These are phyloP conservation scores for Scleroderma citrinum DNA, from an alignment of 768 basidiomycete genomes.

Conservation along the genomic window DNA sequence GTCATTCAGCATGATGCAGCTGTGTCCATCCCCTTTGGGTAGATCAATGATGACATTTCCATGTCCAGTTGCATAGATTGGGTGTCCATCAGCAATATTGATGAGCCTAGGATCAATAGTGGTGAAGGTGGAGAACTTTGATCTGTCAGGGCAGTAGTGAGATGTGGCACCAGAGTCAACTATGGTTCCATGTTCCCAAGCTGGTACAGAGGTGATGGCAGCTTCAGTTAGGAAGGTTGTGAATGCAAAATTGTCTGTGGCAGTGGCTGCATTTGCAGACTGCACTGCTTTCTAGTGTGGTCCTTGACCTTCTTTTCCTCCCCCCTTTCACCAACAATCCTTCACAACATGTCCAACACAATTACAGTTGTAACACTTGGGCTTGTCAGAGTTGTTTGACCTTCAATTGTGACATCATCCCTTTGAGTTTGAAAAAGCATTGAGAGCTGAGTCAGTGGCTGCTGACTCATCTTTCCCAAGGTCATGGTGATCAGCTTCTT, in stretches of 20 bases:
- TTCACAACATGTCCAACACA: constrained; percentile 19
- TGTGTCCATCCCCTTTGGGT: constrained; percentile 15
- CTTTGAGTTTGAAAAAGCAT: not conserved
- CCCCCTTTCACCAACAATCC: constrained; percentile 29
- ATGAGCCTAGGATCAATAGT: not conserved
- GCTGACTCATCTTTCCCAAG: not conserved
- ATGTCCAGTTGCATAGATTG: constrained; percentile 26
- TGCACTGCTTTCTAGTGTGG: constrained; percentile 19
- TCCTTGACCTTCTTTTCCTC: constrained; percentile 34
- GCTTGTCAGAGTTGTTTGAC: not conserved
- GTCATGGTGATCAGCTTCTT: constrained; percentile 2
- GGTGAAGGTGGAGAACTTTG: not conserved
- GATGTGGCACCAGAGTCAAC: not conserved
- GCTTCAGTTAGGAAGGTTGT: too few species aligned
- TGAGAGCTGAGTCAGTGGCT: not conserved
- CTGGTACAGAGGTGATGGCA: too few species aligned
- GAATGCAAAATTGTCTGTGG: not conserved
- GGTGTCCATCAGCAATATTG: constrained; percentile 19
- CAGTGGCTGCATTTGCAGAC: not conserved
- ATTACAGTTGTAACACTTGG: constrained; percentile 20
- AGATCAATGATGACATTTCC: constrained; percentile 27
- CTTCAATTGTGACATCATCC: not conserved
- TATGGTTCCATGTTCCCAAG: not conserved
- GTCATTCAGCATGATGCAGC: not conserved
- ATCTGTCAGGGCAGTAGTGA: constrained; percentile 2